phyloP scores from a whole-genome alignment of 2,329 filamentous ascomycete species.

The Arthrobotrys musiformis region DNA sequence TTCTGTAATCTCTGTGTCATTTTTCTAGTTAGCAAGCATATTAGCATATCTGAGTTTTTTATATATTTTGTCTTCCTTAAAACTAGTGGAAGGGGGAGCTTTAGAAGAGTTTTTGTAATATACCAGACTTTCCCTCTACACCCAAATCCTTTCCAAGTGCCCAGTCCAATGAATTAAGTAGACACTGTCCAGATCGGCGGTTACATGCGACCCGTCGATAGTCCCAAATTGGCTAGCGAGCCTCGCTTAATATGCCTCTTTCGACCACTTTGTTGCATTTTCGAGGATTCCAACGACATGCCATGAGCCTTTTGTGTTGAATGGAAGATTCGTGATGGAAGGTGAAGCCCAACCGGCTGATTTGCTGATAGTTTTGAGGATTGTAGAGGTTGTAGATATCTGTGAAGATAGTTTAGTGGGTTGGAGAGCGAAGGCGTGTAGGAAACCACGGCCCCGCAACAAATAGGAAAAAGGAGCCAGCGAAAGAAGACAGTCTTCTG shows the following conservation, averaged over 20 bases:
- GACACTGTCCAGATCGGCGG: neutral
- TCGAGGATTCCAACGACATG: neutral
- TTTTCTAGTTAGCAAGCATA: conserved; percentile 22
- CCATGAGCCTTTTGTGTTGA: neutral
- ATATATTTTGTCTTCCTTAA: neutral
- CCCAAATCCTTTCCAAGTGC: too few species aligned
- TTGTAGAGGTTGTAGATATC: neutral
- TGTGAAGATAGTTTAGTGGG: too few species aligned
- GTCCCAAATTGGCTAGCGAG: neutral
- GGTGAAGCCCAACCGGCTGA: too few species aligned
- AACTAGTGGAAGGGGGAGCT: neutral
- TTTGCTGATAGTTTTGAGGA: neutral
- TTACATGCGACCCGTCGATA: neutral
- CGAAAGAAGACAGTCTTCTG: neutral
- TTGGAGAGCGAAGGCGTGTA: neutral
- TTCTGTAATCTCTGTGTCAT: neutral
- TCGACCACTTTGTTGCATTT: conserved; percentile 7
- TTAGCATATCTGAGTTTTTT: neutral
- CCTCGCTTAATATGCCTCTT: neutral
- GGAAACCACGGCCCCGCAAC: neutral
- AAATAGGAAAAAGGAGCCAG: neutral
- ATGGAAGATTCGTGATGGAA: neutral
- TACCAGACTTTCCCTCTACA: neutral
- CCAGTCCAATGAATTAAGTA: neutral
- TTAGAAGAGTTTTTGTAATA: neutral